Conservation (phyloP, 805 yeast species). For the Kuraishia ogatae region DNA sequence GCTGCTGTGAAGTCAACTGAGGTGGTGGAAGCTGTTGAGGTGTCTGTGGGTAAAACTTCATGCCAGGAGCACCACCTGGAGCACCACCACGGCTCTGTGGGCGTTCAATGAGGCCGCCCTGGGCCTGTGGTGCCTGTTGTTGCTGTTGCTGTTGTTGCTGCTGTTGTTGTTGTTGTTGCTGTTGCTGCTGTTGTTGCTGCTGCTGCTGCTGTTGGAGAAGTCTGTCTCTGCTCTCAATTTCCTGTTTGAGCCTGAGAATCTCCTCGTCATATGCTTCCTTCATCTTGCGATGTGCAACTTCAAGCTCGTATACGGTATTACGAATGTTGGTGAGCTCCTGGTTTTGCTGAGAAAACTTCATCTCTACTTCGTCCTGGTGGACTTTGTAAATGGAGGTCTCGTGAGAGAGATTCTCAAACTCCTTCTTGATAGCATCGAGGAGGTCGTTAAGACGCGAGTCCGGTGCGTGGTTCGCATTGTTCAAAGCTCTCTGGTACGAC, state of each 20-base stretch:
- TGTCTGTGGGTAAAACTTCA: conserved; percentile 12
- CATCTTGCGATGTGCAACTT: conserved; percentile 88
- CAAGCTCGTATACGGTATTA: conserved; percentile 89
- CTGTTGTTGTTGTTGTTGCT: conserved; percentile 23
- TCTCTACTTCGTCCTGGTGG: conserved; percentile 89
- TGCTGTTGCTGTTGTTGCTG: conserved; percentile 26
- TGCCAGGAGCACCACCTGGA: conserved; percentile 4
- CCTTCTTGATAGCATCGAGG: conserved; percentile 86
- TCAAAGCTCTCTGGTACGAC: conserved; percentile 6
- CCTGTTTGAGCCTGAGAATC: conserved; percentile 75
- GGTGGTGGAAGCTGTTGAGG: conserved; percentile 28
- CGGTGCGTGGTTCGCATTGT: conserved; percentile 1
- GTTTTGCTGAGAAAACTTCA: conserved; percentile 84
- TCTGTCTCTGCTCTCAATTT: conserved; percentile 75
- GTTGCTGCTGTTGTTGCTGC: conserved; percentile 34
- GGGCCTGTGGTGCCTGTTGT: conserved; percentile 24
- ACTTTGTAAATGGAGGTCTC: conserved; percentile 82
- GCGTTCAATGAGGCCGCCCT: conserved; percentile 10
- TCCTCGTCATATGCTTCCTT: conserved; percentile 96
- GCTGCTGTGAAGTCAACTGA: conserved; percentile 15
- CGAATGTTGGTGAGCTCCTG: conserved; percentile 91
- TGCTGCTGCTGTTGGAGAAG: conserved; percentile 32
- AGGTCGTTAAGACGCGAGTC: conserved; percentile 41
- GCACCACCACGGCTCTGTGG: conserved; percentile 10
- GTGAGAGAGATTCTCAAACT: conserved; percentile 73